These are phyloP conservation scores for Carex parvula DNA, from an alignment of 176 grass and related monocot species.

Conservation along the genomic window DNA sequence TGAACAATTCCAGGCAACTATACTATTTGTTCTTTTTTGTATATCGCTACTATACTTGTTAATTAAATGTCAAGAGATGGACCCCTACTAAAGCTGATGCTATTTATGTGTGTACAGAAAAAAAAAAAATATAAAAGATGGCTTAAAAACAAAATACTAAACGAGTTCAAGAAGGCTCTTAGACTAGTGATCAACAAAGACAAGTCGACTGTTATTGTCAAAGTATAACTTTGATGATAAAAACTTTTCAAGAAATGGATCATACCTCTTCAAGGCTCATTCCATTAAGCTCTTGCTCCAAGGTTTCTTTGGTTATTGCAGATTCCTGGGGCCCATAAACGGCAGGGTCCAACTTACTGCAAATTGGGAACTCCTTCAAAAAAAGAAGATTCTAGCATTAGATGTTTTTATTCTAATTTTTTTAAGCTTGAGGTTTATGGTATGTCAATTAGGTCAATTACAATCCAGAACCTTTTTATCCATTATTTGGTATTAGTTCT, in stretches of 20 bases:
- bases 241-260: neutral
- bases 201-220: neutral
- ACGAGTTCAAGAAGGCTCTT: neutral
- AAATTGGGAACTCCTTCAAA: constrained; percentile 46
- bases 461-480: neutral
- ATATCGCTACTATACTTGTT: neutral
- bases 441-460: neutral
- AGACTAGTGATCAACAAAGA: neutral
- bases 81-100: neutral
- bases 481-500: neutral
- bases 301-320: constrained; percentile 34
- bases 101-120: neutral
- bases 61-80: neutral
- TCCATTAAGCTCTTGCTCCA: constrained; percentile 37
- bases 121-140: neutral
- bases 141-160: too few species aligned
- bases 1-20: neutral
- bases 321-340: constrained; percentile 44
- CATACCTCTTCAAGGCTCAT: constrained; percentile 57
- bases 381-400: neutral
- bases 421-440: neutral
- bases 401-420: neutral
- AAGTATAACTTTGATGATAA: neutral
- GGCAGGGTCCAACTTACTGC: constrained; percentile 42
- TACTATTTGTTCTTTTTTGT: neutral